Conservation (phyloP, 2,329 filamentous ascomycete species). For the Colletotrichum sp. region DNA sequence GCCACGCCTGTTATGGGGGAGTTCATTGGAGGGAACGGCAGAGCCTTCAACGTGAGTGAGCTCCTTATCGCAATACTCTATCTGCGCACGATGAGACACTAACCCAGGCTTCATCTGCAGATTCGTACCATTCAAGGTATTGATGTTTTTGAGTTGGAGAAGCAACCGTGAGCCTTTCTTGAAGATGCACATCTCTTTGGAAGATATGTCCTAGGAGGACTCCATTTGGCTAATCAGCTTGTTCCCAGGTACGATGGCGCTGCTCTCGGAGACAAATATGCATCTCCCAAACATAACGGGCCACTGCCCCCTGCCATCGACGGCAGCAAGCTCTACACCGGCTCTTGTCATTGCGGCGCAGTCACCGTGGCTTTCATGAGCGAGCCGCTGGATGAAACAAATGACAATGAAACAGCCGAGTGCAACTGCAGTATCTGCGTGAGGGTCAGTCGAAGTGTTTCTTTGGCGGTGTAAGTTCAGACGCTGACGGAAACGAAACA, state of each 20-base stretch:
- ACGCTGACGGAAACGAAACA: slow-evolving; percentile 22
- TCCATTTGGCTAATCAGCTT: neutral
- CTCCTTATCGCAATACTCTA: no score
- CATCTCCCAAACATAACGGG: slow-evolving; percentile 41
- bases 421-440: slow-evolving; percentile 58
- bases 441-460: slow-evolving; percentile 29
- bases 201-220: neutral
- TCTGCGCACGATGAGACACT: neutral
- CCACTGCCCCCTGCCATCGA: slow-evolving; percentile 41
- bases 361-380: slow-evolving; percentile 47
- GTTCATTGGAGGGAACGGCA: slow-evolving; percentile 27
- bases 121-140: slow-evolving; percentile 47
- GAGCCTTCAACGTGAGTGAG: slow-evolving; percentile 45
- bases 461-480: no score
- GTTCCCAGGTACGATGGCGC: slow-evolving; percentile 42
- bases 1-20: slow-evolving; percentile 45
- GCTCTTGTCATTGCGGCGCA: slow-evolving; percentile 58
- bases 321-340: slow-evolving; percentile 47
- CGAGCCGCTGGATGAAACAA: slow-evolving; percentile 44
- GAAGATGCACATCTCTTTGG: accelerated
- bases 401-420: slow-evolving; percentile 33
- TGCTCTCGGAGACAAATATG: slow-evolving; percentile 33
- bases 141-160: slow-evolving; percentile 43
- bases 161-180: slow-evolving; percentile 33
- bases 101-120: slow-evolving; percentile 25